Conservation (phyloP, 805 yeast genomes). For the Wickerhamiella lipophila region DNA sequence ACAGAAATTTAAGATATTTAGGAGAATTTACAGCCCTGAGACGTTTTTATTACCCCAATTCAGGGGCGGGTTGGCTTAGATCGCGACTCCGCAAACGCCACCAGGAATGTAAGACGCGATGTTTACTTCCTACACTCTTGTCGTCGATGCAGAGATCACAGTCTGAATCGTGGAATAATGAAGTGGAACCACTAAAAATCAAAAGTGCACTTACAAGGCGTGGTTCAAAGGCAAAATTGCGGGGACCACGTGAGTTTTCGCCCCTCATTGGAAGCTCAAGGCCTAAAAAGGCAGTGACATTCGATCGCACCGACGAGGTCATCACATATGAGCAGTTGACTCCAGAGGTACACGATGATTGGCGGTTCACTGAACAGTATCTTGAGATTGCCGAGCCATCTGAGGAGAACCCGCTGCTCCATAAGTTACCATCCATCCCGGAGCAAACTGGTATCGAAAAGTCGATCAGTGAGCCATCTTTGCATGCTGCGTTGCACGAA, state of each 20-base stretch:
- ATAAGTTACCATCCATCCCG: slow-evolving; percentile 1
- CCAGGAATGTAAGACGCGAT: slow-evolving; percentile 9
- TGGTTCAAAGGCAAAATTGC: slow-evolving; percentile 19
- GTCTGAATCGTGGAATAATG: slow-evolving; percentile 7
- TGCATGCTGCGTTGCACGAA: not conserved
- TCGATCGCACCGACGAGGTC: slow-evolving; percentile 23
- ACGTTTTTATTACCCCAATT: not conserved
- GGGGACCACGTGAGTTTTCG: slow-evolving; percentile 20
- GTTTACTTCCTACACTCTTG: slow-evolving; percentile 3
- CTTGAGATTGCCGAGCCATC: slow-evolving; percentile 13
- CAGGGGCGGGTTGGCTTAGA: not conserved
- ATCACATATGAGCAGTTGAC: slow-evolving; percentile 21
- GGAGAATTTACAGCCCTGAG: not conserved
- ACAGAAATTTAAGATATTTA: not conserved
- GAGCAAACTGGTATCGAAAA: not conserved
- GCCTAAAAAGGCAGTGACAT: slow-evolving; percentile 20
- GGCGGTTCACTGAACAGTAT: slow-evolving; percentile 17
- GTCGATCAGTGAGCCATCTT: slow-evolving; percentile 6
- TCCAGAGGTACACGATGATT: slow-evolving; percentile 18
- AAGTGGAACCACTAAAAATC: slow-evolving; percentile 13
- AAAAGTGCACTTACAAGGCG: slow-evolving; percentile 23
- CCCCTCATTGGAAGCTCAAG: slow-evolving; percentile 14
- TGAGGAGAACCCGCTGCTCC: slow-evolving; percentile 6
- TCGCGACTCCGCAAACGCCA: not conserved
- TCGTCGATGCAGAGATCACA: slow-evolving; percentile 6